Base-by-base conservation (phyloP, 1,139 yeast species). In the Geotrichum cucujoidarum region DNA sequence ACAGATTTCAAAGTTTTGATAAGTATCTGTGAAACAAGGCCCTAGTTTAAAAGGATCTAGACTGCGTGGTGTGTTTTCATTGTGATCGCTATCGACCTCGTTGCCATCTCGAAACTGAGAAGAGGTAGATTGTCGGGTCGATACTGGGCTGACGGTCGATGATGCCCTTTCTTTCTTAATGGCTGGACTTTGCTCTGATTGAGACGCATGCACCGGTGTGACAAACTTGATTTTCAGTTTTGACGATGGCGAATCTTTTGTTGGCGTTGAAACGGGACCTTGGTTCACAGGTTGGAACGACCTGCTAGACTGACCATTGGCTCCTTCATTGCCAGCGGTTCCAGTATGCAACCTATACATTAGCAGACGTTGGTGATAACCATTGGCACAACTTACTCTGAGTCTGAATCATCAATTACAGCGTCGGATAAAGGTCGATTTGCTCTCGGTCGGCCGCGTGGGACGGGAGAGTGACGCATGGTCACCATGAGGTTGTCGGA, bases 41-140 rank as follows among this genome's bases (percentile, higher is more conserved):
- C 53, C 53, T 4, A 50, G 38, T 39, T 45, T 39, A 27, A 43
- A 47, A 30, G 47, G 47, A 17, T 46, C 45, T 37, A 41, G 43
- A 24, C 27, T 24, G 8, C 10, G 6, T 24, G 27, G 6, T 24
- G 6, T 6, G 27, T 6, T 24, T 6, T 10, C 27, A 6, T 24
- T 24, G 8, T 24, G 27, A 10, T 24, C 27, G 27, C 27, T 24
- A 6, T 24, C 27, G 10, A 6, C 10, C 10, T 24, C 27, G 27
- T 24, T 24, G 8, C 10, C 27, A 6, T 24, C 27, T 24, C 27
- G 6, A 10, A 24, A 24, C 6, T 24, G 27, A 6, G 10, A 24
- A 24, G 35, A 17, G 27, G 43, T 30, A 13, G 43, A 21, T 17
- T 25, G 22, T 17, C 16, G 33, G 14, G 4, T 16, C 5, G 27